Conservation (phyloP, 2,329 filamentous ascomycete species). For the Rachicladosporium sp. region DNA sequence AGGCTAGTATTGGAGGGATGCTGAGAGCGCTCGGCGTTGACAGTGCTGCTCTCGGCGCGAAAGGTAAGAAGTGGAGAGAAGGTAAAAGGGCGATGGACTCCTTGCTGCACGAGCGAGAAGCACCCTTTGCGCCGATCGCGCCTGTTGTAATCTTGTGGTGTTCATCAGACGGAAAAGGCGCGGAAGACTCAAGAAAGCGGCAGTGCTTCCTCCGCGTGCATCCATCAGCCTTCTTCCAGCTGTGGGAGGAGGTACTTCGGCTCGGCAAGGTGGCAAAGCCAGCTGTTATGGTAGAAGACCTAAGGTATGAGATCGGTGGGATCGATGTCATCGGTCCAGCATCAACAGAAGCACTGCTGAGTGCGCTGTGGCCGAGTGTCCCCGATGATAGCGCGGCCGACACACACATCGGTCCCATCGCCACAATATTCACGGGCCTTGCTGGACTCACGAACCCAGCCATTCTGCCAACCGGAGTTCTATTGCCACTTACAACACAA, state of each 20-base stretch:
- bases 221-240: slow-evolving; percentile 62
- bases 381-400: slow-evolving; percentile 28
- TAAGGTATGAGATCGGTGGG: slow-evolving; percentile 61
- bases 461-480: slow-evolving; percentile 54
- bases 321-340: slow-evolving; percentile 61
- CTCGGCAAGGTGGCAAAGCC: slow-evolving; percentile 50
- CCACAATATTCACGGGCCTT: slow-evolving; percentile 39
- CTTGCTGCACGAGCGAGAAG: slow-evolving; percentile 46
- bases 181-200: slow-evolving; percentile 29
- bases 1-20: slow-evolving; percentile 51
- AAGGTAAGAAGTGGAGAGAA: slow-evolving; percentile 58
- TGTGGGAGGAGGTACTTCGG: slow-evolving; percentile 51
- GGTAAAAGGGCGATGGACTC: slow-evolving; percentile 46
- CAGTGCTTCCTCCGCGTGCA: slow-evolving; percentile 64
- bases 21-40: slow-evolving; percentile 52
- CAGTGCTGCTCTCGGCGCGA: slow-evolving; percentile 43
- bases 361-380: slow-evolving; percentile 46
- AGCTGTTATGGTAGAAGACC: slow-evolving; percentile 51
- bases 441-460: slow-evolving; percentile 54
- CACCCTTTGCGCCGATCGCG: slow-evolving; percentile 47
- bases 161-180: slow-evolving; percentile 24
- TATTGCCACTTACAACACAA: slow-evolving; percentile 59
- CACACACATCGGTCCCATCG: slow-evolving; percentile 23
- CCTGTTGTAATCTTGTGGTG: slow-evolving; percentile 69
- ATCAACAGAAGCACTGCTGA: slow-evolving; percentile 64